These are phyloP conservation scores for Backusella morwellensis DNA, from an alignment of 192 early-diverging fungal species.

Conservation along the genomic window DNA sequence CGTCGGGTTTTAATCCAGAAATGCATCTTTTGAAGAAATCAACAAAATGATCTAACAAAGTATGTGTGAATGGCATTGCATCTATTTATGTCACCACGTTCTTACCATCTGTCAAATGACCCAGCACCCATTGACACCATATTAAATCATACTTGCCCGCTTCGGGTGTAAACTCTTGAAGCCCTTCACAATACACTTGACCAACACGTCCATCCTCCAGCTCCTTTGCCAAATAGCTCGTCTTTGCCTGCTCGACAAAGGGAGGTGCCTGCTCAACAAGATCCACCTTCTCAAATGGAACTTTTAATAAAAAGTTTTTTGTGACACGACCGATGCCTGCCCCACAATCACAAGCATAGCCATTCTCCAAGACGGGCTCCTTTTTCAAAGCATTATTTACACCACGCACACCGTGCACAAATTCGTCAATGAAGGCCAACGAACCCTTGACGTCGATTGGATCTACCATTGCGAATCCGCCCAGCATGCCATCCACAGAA, in stretches of 20 bases:
- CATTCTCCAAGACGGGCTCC: constrained; percentile 11
- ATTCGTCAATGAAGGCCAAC: constrained; percentile 65
- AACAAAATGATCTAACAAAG: constrained; percentile 69
- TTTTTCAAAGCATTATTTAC: constrained; percentile 20
- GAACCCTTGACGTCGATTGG: constrained; percentile 72
- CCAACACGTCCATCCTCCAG: constrained; percentile 55
- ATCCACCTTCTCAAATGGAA: constrained; percentile 81
- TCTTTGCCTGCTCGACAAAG: constrained; percentile 76
- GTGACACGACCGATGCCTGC: constrained; percentile 95
- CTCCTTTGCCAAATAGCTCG: constrained; percentile 59
- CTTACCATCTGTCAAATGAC: constrained; percentile 87
- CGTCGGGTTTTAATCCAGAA: constrained; percentile 58
- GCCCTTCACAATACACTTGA: constrained; percentile 67
- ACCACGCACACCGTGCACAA: constrained; percentile 38
- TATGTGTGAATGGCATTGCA: no score
- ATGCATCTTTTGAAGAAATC: constrained; percentile 80
- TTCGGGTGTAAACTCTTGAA: constrained; percentile 80
- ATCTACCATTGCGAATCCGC: constrained; percentile 78
- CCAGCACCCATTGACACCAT: constrained; percentile 98
- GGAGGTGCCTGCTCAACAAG: constrained; percentile 81
- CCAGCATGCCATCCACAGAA: constrained; percentile 87
- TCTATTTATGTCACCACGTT: background rate
- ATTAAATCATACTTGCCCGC: constrained; percentile 83
- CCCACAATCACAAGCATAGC: constrained; percentile 77
- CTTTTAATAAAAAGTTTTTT: constrained; percentile 74